Base-by-base conservation (phyloP, 768 basidiomycete genomes). In the Phylloporus sp. region DNA sequence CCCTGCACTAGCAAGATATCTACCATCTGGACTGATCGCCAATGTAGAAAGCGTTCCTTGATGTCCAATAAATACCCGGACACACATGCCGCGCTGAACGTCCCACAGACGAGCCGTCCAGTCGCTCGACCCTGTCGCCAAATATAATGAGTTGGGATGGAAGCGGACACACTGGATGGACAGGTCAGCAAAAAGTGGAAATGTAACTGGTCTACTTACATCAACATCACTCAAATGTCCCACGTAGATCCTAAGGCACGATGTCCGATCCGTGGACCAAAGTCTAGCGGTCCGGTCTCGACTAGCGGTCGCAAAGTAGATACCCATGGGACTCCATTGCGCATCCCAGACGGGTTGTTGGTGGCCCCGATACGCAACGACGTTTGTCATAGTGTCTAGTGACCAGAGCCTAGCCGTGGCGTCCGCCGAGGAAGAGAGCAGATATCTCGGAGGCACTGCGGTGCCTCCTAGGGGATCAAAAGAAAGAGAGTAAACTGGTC, bases 301-400 rank as follows among this genome's bases (percentile, higher is more conserved):
- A 57, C 93, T 94, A 15, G 82, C 94, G 15, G 90, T 95, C 7
- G 96, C 95, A 65, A 99, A 99, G 69, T 99, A 97, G n/a, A 94
- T 81, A 5, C 96, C 94, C 75, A 91, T 84, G 9, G 96, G 95
- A 59, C 90, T 94, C 96, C 96, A 99, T 63, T 97, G 86, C 11
- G 95, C 93, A 57, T 98, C 96, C 96, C 96, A 99, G 1, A 99
- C 84, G 0, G 96, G 93, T 65, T 96, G 94, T 62, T 94, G 86
- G 58, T 99, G 96, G 0, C 96, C 95, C 27, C 92, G 79, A 62
- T 93, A 99, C 6, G 86, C 93, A 17, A 93, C 93, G 9, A 98
- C 70, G 57, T 96, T 96, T 14, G 88, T 80, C 77, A 92, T 82
- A 1, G 95, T 96, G 53, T 98, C 92, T 66, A 97, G 71, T 6